Percentiles rank a stretch among this genome's conserved stretches.
Evolutionary conservation across 2,329 filamentous ascomycete genomes (phyloP).

Genomic region (Teratosphaeriaceae sp.): DNA sequence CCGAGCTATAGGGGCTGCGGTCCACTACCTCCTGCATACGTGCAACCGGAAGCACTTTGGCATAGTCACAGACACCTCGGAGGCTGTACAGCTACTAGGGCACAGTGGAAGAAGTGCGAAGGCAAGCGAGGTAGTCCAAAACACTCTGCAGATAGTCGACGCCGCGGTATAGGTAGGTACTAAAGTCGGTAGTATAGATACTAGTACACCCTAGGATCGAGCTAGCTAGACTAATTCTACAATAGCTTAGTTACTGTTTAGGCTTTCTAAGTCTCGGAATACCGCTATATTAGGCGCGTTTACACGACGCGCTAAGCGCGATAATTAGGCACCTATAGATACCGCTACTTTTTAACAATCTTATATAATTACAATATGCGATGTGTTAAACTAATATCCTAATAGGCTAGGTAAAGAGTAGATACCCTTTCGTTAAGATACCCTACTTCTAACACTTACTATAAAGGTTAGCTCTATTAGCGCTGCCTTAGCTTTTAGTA

Average conservation of each 20-base stretch:
- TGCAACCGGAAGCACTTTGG: not conserved
- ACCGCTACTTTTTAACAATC: not conserved
- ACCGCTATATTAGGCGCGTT: not conserved
- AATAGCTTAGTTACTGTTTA: not conserved
- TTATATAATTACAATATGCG: not conserved
- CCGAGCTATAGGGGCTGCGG: too few species aligned
- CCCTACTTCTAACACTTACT: not conserved
- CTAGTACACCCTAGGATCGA: not conserved
- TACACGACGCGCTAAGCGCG: not conserved
- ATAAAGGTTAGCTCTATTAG: not conserved
- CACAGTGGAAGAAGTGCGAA: not conserved
- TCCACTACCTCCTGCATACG: too few species aligned
- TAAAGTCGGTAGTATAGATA: not conserved
- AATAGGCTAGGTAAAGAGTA: not conserved
- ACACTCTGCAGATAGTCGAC: not conserved
- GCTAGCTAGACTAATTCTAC: too few species aligned
- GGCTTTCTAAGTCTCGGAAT: not conserved
- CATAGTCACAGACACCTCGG: not conserved
- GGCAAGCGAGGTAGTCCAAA: not conserved
- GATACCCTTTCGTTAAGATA: conserved; percentile 1
- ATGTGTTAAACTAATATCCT: not conserved
- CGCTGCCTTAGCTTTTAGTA: not conserved
- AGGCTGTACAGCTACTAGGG: not conserved
- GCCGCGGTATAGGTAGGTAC: not conserved
- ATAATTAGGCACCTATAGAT: not conserved